Percentiles rank a stretch among this genome's conserved stretches.
Evolutionary conservation across 2,329 filamentous ascomycete genomes (phyloP).

Genomic region (Fusarium sp.): DNA sequence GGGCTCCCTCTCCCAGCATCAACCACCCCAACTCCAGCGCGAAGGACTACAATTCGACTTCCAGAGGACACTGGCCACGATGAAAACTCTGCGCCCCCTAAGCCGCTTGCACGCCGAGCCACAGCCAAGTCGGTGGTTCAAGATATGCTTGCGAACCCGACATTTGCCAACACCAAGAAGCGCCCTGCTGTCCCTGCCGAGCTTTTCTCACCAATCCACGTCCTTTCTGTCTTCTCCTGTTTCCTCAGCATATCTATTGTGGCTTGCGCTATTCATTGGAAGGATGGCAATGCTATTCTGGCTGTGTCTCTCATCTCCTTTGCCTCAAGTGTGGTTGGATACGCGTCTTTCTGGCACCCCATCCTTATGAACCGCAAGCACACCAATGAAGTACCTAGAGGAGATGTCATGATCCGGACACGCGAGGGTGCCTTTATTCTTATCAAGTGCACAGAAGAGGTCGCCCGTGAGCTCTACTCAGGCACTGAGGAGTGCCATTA

Average conservation of each 20-base stretch:
- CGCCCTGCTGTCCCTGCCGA: conserved; percentile 61
- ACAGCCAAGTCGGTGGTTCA: conserved; percentile 55
- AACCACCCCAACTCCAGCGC: conserved; percentile 3
- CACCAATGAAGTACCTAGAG: conserved; percentile 59
- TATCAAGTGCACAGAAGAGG: conserved; percentile 66
- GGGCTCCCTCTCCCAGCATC: conserved; percentile 15
- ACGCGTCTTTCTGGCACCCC: conserved; percentile 68
- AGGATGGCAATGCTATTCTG: conserved; percentile 49
- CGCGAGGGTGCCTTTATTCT: conserved; percentile 69
- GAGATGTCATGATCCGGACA: conserved; percentile 71
- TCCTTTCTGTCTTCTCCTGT: conserved; percentile 63
- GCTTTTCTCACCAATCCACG: conserved; percentile 62
- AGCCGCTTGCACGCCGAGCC: conserved; percentile 39
- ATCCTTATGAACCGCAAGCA: conserved; percentile 63
- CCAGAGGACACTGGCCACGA: not conserved
- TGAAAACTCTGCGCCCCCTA: conserved; percentile 10
- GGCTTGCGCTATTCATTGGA: conserved; percentile 51
- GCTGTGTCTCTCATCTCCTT: conserved; percentile 63
- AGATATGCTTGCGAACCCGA: conserved; percentile 56
- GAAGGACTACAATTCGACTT: conserved; percentile 12
- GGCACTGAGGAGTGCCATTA: conserved; percentile 71
- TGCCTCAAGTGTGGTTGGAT: conserved; percentile 64
- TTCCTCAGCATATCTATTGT: conserved; percentile 61
- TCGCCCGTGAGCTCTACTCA: conserved; percentile 71
- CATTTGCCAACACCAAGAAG: conserved; percentile 49